phyloP scores from a whole-genome alignment of 192 early-diverging fungal species.

The Linderina pennispora region DNA sequence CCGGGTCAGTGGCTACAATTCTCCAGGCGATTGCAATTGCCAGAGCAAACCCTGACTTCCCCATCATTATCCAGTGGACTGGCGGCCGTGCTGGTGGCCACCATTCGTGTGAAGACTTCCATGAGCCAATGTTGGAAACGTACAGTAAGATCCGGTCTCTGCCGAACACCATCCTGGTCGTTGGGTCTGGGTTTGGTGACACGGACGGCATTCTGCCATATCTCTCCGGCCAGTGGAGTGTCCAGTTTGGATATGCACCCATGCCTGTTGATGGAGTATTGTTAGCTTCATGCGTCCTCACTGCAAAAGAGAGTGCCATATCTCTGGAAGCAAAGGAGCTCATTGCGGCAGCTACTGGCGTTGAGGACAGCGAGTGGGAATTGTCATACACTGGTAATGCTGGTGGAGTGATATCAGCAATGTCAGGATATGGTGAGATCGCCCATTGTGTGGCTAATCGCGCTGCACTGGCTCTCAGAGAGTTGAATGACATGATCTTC shows the following conservation, averaged over 20 bases:
- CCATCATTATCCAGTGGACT: slow-evolving; percentile 85
- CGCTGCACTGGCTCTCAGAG: slow-evolving; percentile 69
- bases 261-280: slow-evolving; percentile 97
- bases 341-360: slow-evolving; percentile 78
- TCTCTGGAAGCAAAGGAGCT: slow-evolving; percentile 77
- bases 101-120: slow-evolving; percentile 89
- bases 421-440: slow-evolving; percentile 87
- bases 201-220: slow-evolving; percentile 82
- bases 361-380: slow-evolving; percentile 80
- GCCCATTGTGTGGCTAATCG: slow-evolving; percentile 92
- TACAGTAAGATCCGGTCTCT: slow-evolving; percentile 65
- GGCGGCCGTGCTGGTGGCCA: slow-evolving; percentile 90
- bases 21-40: slow-evolving; percentile 74
- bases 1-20: slow-evolving; percentile 74
- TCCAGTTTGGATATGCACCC: slow-evolving; percentile 68
- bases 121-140: slow-evolving; percentile 77
- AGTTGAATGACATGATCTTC: slow-evolving; percentile 77
- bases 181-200: slow-evolving; percentile 91
- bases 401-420: slow-evolving; percentile 79
- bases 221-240: slow-evolving; percentile 89
- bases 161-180: slow-evolving; percentile 78
- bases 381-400: slow-evolving; percentile 70
- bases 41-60: slow-evolving; percentile 73
- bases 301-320: slow-evolving; percentile 79
- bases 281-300: slow-evolving; percentile 94